These are phyloP conservation scores for Euphorbia lathyris DNA, from an alignment of 345 rosid genomes.

Conservation along the genomic window DNA sequence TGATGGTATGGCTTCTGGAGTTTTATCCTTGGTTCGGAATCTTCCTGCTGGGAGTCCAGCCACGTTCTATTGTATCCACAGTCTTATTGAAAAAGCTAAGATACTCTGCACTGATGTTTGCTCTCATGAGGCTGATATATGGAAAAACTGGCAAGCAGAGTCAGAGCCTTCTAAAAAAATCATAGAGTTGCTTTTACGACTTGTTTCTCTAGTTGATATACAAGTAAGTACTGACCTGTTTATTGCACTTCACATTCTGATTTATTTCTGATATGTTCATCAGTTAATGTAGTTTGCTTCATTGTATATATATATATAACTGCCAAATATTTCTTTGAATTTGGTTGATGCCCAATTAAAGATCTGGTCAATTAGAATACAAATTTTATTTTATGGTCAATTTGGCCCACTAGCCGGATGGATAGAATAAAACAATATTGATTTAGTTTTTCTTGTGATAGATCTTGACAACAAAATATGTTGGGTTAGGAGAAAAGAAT, in stretches of 20 bases:
- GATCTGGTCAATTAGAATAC: not conserved
- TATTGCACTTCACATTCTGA: conserved; percentile 3
- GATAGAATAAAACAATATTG: not conserved
- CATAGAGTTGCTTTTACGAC: conserved; percentile 69
- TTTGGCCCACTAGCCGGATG: not conserved
- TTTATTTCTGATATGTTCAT: conserved; percentile 10
- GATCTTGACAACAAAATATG: not conserved
- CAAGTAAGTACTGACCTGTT: conserved; percentile 46
- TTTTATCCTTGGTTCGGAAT: conserved; percentile 72
- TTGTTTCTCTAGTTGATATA: conserved; percentile 76
- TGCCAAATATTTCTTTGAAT: not conserved
- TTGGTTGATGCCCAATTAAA: not conserved
- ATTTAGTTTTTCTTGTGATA: not conserved
- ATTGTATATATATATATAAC: not conserved
- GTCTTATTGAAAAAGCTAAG: conserved; percentile 66
- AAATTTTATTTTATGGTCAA: not conserved
- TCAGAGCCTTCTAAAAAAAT: conserved; percentile 57
- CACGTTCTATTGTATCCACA: conserved; percentile 64
- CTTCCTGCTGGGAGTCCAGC: conserved; percentile 97
- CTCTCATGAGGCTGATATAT: conserved; percentile 32
- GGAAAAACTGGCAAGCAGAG: conserved; percentile 62
- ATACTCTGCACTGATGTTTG: conserved; percentile 34
- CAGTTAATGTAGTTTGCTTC: not conserved
- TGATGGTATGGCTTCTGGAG: conserved; percentile 95
- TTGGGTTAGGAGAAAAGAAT: not conserved